A percentile compares a stretch with the other conserved stretches of the same genome.
Evolutionary conservation across 2,329 filamentous ascomycete genomes (phyloP).

Genomic region (Exserohilum rostratum): DNA sequence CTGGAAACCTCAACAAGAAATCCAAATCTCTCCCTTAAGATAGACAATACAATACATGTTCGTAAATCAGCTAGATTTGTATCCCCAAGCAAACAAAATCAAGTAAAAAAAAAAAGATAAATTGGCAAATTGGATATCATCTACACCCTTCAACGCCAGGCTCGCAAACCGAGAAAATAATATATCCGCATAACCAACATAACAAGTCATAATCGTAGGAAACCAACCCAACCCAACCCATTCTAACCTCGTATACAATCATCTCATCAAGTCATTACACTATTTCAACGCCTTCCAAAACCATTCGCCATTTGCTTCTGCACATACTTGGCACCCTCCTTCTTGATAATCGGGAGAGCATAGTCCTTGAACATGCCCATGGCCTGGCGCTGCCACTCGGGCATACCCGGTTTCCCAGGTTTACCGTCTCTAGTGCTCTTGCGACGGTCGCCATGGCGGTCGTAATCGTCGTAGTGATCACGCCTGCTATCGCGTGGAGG

Average conservation of each 20-base stretch:
- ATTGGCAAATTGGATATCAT: not conserved
- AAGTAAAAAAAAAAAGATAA: not conserved
- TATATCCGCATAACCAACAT: not conserved
- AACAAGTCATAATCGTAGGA: not conserved
- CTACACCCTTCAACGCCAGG: not conserved
- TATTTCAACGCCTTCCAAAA: constrained; percentile 20
- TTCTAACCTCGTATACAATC: not conserved
- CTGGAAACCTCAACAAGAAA: no score
- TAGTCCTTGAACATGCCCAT: constrained; percentile 42
- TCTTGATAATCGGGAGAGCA: constrained; percentile 42
- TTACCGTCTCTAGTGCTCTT: constrained; percentile 19
- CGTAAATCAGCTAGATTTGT: no score
- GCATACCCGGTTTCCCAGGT: constrained; percentile 11
- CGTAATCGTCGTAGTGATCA: constrained; percentile 26
- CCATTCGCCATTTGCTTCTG: constrained; percentile 36
- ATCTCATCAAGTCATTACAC: not conserved
- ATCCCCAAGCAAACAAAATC: no score
- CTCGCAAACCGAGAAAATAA: not conserved
- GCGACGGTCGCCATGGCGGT: constrained; percentile 19
- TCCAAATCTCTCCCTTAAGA: no score
- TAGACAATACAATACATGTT: no score
- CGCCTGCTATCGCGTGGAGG: constrained; percentile 9
- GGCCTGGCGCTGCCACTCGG: constrained; percentile 41
- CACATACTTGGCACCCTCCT: constrained; percentile 39
- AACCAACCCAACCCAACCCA: not conserved